These are phyloP conservation scores for Xerophyta viscosa DNA, from an alignment of 106 monocot genomes.

Conservation along the genomic window DNA sequence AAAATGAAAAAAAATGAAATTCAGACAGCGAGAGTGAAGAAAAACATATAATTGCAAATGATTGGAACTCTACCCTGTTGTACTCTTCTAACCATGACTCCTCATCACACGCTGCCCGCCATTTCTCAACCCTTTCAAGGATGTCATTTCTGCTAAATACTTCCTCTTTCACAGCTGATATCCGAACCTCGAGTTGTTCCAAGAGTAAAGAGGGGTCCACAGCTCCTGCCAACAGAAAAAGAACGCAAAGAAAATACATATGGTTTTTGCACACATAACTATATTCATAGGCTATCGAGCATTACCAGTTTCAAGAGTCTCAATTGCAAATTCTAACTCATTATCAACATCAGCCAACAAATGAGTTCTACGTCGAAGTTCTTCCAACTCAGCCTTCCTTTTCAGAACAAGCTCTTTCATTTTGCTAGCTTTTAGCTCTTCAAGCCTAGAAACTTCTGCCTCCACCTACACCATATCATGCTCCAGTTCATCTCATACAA, in stretches of 20 bases:
- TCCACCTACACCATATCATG: constrained; percentile 32
- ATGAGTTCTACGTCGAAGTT: constrained; percentile 42
- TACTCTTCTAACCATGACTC: constrained; percentile 84
- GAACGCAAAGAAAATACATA: background rate
- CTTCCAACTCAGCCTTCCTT: constrained; percentile 57
- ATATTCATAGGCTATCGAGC: no score
- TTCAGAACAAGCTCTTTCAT: constrained; percentile 70
- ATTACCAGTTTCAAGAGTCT: constrained; percentile 47
- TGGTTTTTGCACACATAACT: no score
- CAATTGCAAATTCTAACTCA: constrained; percentile 20
- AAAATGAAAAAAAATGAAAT: background rate
- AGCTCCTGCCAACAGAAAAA: constrained; percentile 24
- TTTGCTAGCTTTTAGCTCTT: constrained; percentile 48
- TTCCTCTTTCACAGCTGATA: constrained; percentile 53
- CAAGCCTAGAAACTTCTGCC: constrained; percentile 56
- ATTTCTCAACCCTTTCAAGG: constrained; percentile 72
- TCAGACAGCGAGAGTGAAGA: no score
- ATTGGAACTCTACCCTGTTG: constrained; percentile 49
- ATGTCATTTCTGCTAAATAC: constrained; percentile 76
- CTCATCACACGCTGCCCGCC: constrained; percentile 61
- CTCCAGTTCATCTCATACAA: constrained; percentile 2
- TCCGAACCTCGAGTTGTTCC: constrained; percentile 54
- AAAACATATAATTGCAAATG: no score
- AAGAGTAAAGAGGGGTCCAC: constrained; percentile 42
- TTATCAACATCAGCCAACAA: constrained; percentile 23